Evolutionary conservation across 78 protist species (phyloP), one percentile per base, ranked within the genome.

Genomic region (Salpingoeca rosetta): DNA sequence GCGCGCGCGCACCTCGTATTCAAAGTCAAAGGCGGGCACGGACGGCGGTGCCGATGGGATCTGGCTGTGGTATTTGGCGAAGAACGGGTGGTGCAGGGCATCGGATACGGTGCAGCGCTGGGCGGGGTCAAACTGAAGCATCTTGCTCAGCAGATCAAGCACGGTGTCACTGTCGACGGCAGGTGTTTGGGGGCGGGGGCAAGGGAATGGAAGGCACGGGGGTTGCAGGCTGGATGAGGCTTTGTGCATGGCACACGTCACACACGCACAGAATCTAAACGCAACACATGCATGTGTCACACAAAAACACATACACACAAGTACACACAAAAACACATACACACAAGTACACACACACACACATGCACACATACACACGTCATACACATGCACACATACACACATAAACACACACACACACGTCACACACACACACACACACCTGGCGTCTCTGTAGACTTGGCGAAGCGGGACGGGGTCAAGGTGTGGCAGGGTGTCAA

Each of bases 71-170:
- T 90, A 85, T 25, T 82, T 42, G 27, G 44, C 88, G 44, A 96
- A 82, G 73, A 86, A 96, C 39, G 95, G 96, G 72, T 96, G 96
- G 26, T 42, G 75, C 31, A 96, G 81, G 0, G 95, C 94, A 0
- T 91, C 90, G 24, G 85, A 94, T 10, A 87, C 96, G 44, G 88
- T 89, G 51, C 90, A 45, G 44, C 99, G 86, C 88, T 92, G 88
- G 10, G n/a, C 45, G 42, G 99, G 98, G 82, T 96, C 84, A 83
- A 94, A 97, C 0, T 28, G 28, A 65, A 98, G 92, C 97, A 98
- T 89, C 41, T 39, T 25, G 17, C 83, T 81, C 25, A 98, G 82
- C 39, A 98, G 86, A 39, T 98, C 97, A 35, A 96, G 44, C 1
- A 97, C 82, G 0, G 0, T 2, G 39, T 43, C n/a, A n/a, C n/a